These are phyloP conservation scores for Adansonia gregorii DNA, from an alignment of 441 rosid species.

Conservation along the genomic window DNA sequence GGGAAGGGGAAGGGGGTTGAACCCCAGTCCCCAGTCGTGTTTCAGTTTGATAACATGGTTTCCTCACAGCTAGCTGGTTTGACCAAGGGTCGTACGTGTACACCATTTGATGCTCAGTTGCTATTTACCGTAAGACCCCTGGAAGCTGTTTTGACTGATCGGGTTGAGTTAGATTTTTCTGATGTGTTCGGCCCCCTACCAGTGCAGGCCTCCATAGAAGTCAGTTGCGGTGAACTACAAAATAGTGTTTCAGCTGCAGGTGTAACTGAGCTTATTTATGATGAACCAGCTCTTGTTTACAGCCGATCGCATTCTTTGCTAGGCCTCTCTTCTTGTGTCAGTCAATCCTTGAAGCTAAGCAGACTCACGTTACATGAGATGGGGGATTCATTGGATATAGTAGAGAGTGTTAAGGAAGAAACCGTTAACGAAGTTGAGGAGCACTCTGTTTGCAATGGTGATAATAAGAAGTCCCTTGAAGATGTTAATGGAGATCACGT, in stretches of 20 bases:
- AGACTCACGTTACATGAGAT: conserved; percentile 64
- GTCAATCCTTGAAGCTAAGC: conserved; percentile 65
- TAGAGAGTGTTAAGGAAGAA: conserved; percentile 46
- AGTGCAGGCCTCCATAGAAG: conserved; percentile 46
- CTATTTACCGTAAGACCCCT: conserved; percentile 52
- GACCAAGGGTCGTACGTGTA: conserved; percentile 39
- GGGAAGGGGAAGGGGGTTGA: conserved; percentile 20
- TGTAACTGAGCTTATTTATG: conserved; percentile 54
- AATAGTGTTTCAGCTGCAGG: conserved; percentile 39
- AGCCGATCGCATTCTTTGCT: conserved; percentile 88
- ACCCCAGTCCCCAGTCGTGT: conserved; percentile 27
- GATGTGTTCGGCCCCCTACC: conserved; percentile 93
- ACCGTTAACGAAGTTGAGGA: conserved; percentile 46
- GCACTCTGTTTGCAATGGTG: conserved; percentile 37
- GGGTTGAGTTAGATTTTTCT: conserved; percentile 81
- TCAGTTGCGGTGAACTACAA: conserved; percentile 34
- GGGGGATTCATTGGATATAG: conserved; percentile 49
- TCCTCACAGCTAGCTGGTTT: conserved; percentile 59
- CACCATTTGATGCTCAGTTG: conserved; percentile 46
- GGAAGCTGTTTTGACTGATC: conserved; percentile 49
- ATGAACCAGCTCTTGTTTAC: conserved; percentile 70
- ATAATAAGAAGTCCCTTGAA: conserved; percentile 33
- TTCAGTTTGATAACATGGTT: conserved; percentile 58
- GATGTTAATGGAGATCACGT: conserved; percentile 33
- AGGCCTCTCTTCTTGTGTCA: conserved; percentile 68